Base-by-base conservation (phyloP, 2,329 filamentous ascomycete genomes). In the Sporothrix luriei region DNA sequence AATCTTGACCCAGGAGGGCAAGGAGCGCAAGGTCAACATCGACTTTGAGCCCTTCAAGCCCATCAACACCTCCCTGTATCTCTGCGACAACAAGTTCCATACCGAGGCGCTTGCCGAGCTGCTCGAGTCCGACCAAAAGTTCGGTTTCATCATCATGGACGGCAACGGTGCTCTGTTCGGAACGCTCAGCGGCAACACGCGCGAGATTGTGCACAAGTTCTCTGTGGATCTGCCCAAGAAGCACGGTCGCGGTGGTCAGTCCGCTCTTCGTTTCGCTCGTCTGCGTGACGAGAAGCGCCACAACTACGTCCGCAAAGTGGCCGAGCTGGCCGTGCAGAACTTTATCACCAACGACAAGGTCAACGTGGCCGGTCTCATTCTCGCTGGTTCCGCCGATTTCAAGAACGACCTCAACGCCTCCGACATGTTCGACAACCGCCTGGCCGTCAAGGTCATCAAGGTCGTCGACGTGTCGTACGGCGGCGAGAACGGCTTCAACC, bases 1-100 rank as follows among this genome's bases (percentile, higher is more conserved):
- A 97, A 98, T 99, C 80, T 90, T 99, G 85, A 99, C 95, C 69
- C 90, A 90, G 40, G 95, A 99, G 85, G 95, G 95, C 82, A 99
- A 99, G 83, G 95, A 99, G 84, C 88, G 95, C 78, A 99, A 97
- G 86, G 96, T 99, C 85, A 99, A 99, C 83, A 99, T 99, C 80
- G 96, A 99, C 80, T 99, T 99, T 80, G 95, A 99, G 83, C 95
- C 95, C 43, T 99, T 99, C 87, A 99, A 99, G 87, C 95, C 95
- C 72, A 99, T 99, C 88, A 99, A 99, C 83, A 99, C 95, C 48
- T 99, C 96, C 57, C 88, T 99, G 61, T 99, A 99, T 81, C 92
- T 99, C 72, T 99, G 95, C 84, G 95, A 99, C 88, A 99, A 99
- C 87, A 99, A 99, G 79, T 99, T 99, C 82, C 95, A 99, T 80